Evolutionary conservation across 495 filamentous ascomycete species (phyloP).

Genomic region (Aspergillus coremiiformis): DNA sequence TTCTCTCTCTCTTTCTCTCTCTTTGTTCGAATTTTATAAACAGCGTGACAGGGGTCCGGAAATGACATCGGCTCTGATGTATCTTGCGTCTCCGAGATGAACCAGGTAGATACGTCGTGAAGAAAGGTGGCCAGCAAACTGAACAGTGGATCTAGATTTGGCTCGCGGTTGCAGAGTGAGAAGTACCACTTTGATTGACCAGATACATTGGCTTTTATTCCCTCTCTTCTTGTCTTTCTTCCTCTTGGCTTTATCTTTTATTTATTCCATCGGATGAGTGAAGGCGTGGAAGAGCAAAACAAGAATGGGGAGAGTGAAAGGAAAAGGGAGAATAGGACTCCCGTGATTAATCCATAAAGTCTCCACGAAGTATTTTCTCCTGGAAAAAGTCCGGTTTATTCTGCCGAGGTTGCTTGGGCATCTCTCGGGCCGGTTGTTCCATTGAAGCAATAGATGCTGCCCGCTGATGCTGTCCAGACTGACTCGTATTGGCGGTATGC

Average conservation of each 20-base stretch:
- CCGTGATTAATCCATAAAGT: slow-evolving; percentile 80
- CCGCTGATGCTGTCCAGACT: slow-evolving; percentile 37
- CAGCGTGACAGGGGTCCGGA: not conserved
- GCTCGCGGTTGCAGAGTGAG: not conserved
- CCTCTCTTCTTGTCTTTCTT: not conserved
- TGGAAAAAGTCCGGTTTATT: slow-evolving; percentile 84
- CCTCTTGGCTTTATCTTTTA: not conserved
- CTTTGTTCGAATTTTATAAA: not conserved
- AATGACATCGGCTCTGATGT: not conserved
- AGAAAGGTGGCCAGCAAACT: not conserved
- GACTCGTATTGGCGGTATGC: slow-evolving; percentile 18
- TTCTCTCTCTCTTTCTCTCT: not conserved
- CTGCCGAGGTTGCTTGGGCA: slow-evolving; percentile 57
- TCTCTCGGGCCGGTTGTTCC: slow-evolving; percentile 60
- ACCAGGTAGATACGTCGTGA: not conserved
- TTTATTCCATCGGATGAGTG: not conserved
- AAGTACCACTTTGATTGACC: not conserved
- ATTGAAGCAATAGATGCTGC: slow-evolving; percentile 60
- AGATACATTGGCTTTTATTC: not conserved
- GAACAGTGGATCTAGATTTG: not conserved
- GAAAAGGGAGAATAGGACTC: not conserved
- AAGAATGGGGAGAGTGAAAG: not conserved
- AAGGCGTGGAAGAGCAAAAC: not conserved
- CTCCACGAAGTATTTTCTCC: slow-evolving; percentile 92
- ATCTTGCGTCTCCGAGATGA: not conserved